Conservation (phyloP, 1,284 basidiomycete genomes). For the Fistulina hepatica region DNA sequence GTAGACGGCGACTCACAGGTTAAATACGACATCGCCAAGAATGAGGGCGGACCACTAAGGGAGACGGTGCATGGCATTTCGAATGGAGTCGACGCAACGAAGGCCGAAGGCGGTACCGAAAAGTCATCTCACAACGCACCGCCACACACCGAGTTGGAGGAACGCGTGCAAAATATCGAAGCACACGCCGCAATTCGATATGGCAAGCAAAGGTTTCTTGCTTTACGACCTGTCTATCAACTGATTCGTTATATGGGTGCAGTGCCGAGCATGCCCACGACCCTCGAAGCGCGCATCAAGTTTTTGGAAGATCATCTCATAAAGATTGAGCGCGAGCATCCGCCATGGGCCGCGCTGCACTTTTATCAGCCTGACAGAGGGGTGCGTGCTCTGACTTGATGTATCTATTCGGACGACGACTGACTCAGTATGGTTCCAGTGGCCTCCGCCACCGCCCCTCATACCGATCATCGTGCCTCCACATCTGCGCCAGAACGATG, state of each 20-base stretch:
- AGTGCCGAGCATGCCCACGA: slow-evolving; percentile 63
- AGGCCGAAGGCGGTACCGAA: slow-evolving; percentile 19
- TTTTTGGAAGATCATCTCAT: slow-evolving; percentile 67
- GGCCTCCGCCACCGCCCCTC: slow-evolving; percentile 66
- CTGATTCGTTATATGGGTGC: slow-evolving; percentile 4
- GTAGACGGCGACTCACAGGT: slow-evolving; percentile 66
- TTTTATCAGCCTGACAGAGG: slow-evolving; percentile 72
- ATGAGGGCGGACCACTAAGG: slow-evolving; percentile 62
- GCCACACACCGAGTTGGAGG: slow-evolving; percentile 46
- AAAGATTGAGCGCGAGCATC: slow-evolving; percentile 64
- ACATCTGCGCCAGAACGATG: slow-evolving; percentile 31
- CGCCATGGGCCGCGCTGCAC: slow-evolving; percentile 73
- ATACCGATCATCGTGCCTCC: slow-evolving; percentile 65
- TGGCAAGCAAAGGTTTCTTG: slow-evolving; percentile 32
- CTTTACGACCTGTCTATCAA: slow-evolving; percentile 1
- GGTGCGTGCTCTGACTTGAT: slow-evolving; percentile 33
- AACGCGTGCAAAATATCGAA: slow-evolving; percentile 54
- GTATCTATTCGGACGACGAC: slow-evolving; percentile 3
- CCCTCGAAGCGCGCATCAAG: slow-evolving; percentile 49
- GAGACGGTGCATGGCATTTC: slow-evolving; percentile 48
- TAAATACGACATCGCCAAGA: slow-evolving; percentile 74
- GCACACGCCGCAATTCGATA: slow-evolving; percentile 60
- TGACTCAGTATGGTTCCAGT: slow-evolving; percentile 29
- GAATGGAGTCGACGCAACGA: slow-evolving; percentile 6
- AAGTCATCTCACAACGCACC: slow-evolving; percentile 18